phyloP scores from a whole-genome alignment of 495 filamentous ascomycete genomes.

The Penicillium manginii region DNA sequence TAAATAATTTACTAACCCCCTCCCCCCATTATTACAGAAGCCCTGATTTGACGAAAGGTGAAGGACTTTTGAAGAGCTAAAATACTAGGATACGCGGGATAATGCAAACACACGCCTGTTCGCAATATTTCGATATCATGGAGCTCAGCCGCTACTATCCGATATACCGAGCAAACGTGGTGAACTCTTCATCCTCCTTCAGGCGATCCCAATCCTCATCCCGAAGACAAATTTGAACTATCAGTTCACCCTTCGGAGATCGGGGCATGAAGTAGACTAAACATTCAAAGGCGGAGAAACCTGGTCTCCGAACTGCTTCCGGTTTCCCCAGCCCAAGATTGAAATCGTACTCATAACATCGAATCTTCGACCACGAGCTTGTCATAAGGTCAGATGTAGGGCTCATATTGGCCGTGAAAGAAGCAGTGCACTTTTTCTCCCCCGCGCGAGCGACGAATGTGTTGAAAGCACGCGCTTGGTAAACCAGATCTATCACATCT shows the following conservation, averaged over 20 bases:
- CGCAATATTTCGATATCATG: too few species aligned
- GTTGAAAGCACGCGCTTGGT: slow-evolving; percentile 45
- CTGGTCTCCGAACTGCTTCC: slow-evolving; percentile 51
- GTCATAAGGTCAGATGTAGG: slow-evolving; percentile 50
- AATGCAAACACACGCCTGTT: too few species aligned
- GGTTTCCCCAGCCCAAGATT: slow-evolving; percentile 52
- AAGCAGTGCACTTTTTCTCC: slow-evolving; percentile 35
- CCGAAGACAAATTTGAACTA: slow-evolving; percentile 46
- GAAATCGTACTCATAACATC: slow-evolving; percentile 52
- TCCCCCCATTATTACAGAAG: too few species aligned
- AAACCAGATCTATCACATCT: slow-evolving; percentile 31
- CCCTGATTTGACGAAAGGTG: too few species aligned
- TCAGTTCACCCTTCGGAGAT: slow-evolving; percentile 42
- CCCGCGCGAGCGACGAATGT: slow-evolving; percentile 36
- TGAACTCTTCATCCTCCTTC: slow-evolving; percentile 40
- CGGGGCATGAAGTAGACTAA: slow-evolving; percentile 54
- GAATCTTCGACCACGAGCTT: slow-evolving; percentile 57
- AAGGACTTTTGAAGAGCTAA: too few species aligned
- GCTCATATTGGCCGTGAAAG: slow-evolving; percentile 31
- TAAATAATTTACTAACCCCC: too few species aligned
- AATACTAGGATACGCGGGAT: too few species aligned
- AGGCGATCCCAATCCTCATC: slow-evolving; percentile 48
- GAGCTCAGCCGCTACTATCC: slow-evolving; percentile 20
- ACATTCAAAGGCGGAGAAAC: slow-evolving; percentile 50
- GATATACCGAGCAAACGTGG: slow-evolving; percentile 38